phyloP scores from a whole-genome alignment of 495 filamentous ascomycete genomes.

The Xanthoparmelia taractica region DNA sequence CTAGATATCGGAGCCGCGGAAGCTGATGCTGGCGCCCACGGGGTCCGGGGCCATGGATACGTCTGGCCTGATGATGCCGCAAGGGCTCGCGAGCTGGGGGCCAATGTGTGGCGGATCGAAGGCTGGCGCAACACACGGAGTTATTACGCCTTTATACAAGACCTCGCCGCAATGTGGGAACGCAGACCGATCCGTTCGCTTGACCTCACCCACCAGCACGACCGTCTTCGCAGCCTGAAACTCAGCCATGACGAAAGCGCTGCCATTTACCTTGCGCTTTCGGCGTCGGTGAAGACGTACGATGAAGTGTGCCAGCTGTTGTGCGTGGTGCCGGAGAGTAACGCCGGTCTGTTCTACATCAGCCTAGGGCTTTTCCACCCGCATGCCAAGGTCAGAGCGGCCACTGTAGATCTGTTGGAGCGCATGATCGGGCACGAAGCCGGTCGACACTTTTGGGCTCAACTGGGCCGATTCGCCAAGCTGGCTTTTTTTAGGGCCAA shows the following conservation, averaged over 20 bases:
- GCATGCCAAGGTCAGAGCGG: conserved; percentile 64
- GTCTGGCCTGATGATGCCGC: conserved; percentile 81
- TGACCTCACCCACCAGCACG: conserved; percentile 86
- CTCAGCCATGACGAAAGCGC: conserved; percentile 61
- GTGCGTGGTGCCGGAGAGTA: conserved; percentile 74
- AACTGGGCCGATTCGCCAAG: conserved; percentile 80
- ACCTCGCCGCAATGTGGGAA: conserved; percentile 47
- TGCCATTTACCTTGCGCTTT: conserved; percentile 74
- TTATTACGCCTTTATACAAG: conserved; percentile 92
- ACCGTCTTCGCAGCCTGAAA: conserved; percentile 72
- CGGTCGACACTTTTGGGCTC: conserved; percentile 86
- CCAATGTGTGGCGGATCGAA: conserved; percentile 85
- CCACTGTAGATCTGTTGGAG: conserved; percentile 71
- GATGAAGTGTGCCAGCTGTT: conserved; percentile 86
- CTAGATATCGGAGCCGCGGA: conserved; percentile 75
- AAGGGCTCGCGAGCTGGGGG: conserved; percentile 78
- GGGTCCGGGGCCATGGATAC: conserved; percentile 76
- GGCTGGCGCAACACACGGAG: conserved; percentile 92
- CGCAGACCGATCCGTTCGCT: conserved; percentile 71
- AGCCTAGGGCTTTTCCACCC: conserved; percentile 92
- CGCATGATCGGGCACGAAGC: conserved; percentile 79
- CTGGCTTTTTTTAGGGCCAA: conserved; percentile 46
- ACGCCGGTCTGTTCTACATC: conserved; percentile 86
- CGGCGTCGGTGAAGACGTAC: conserved; percentile 68
- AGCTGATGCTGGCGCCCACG: conserved; percentile 52